Evolutionary conservation across 352 stramenopile species (phyloP), one percentile per base, ranked within the genome.

Genomic region (Pythium utonaiense): DNA sequence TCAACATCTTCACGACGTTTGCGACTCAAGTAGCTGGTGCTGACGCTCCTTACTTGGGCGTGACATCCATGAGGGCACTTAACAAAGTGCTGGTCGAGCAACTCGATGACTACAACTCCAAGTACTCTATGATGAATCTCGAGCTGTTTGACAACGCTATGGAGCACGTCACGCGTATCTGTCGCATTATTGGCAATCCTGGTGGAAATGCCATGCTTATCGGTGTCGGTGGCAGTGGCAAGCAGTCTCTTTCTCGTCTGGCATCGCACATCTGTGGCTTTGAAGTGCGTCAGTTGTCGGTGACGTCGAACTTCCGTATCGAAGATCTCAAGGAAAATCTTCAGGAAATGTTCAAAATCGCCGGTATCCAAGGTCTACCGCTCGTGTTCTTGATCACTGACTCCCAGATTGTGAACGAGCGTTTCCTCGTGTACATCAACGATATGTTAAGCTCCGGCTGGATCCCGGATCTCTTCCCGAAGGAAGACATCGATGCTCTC

Each of bases 361-460:
- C 94, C n/a, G 95, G 95, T 42, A 89, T 98, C 21, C 96, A 98
- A 56, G 94, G 93, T 4, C 78, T 97, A 2, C 93, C 86, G 12
- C 88, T 98, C 22, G 87, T 99, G 17, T 99, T 99, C 65, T 74
- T 99, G 16, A 97, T 99, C 60, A 99, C 96, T 0, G 97, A 99
- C 74, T 97, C 95, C 34, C 96, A 99, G 74, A 99, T 99, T 69
- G 93, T 99, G 34, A 97, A 99, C 66, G 96, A 99, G 54, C 80
- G 94, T 16, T 99, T 99, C 74, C 86, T 99, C 4, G 97, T 99
- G 38, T 99, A 98, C 71, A 99, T 99, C 65, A 99, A 99, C 76
- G 93, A 98, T 40, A 97, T 99, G 71, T 78, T 73, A 3, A 73
- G 66, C 56, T 94, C 81, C 54, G 96, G 96, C 6, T 99, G 96